Evolutionary conservation across 805 yeast genomes (phyloP), one percentile per base, ranked within the genome.

Genomic region (Candida vartiovaarae): DNA sequence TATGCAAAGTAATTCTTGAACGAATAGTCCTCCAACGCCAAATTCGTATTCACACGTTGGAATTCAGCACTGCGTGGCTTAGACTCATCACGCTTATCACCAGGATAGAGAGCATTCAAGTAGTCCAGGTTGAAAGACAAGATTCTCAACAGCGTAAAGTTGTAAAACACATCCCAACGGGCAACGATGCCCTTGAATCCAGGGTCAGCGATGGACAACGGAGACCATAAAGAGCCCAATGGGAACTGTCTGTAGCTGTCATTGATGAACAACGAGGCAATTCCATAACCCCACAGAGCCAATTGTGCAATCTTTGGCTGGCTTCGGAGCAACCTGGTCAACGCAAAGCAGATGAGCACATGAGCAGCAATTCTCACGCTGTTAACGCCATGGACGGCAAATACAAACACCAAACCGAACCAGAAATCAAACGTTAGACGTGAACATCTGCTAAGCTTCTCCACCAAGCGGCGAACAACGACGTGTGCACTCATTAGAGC

Each of bases 111-210:
- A 15, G 41, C 41, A 31, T 38, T 31, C 28, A 82, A 54, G 55
- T 75, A 88, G 64, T 93, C 99, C 49, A 86, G 59, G 50, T 86
- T 84, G 62, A 74, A 93, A 46, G 96, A 86, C 38, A 93, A 65
- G 74, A 89, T 78, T 56, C 97, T 74, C 42, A 93, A 71, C 47
- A 91, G 66, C 1, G 95, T 83, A 64, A 95, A 89, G 64, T 93
- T 93, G 72, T 80, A 93, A 54, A 85, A 87, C 4, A 93, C 97
- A 59, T 93, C 97, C 99, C 99, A 93, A 54, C 98, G 74, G 15
- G 79, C 71, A 48, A 93, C 81, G 10, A 90, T 73, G 1, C 98
- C 97, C 39, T 74, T 73, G 53, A 75, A 82, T 1, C 75, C 73
- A 27, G 65, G 53, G 55, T 88, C 95, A 53, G 85, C 61, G 32